Evolutionary conservation across 768 basidiomycete genomes (phyloP), one percentile per base, ranked within the genome.

Genomic region (Tylopilus cervinicoccineus): DNA sequence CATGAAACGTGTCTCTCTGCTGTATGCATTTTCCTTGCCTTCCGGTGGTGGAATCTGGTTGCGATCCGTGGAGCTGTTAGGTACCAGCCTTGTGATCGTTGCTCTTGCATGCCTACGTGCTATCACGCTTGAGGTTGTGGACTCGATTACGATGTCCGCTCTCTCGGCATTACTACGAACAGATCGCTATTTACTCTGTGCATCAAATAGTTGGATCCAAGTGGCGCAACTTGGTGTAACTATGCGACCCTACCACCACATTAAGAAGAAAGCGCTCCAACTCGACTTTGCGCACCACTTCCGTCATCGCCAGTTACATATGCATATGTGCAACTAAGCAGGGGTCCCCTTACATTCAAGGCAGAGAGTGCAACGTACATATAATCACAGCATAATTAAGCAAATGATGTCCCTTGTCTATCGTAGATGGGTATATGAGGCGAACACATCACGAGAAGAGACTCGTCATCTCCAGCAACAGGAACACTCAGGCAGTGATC

Each of bases 401-500:
- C 22, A n/a, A n/a, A n/a, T n/a, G n/a, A n/a, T n/a, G n/a, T 6
- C 17, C 32, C 14, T 20, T 16, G 6, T 41, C 16, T 20, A 33
- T 31, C 22, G 27, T 33, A 17, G 6, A 24, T 28, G 38, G 24
- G 47, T 47, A 59, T 48, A 47, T n/a, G 5, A n/a, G 33, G 28
- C 32, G 14, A 17, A 23, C n/a, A 29, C n/a, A 43, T 14, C 19
- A 20, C 12, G 27, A 34, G 33, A 17, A 43, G 10, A 49, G 36
- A 11, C 6, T 29, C 16, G n/a, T 20, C 26, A 12, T 41, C 47
- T 27, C 20, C 14, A 32, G 26, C 14, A 24, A 17, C 12, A 7
- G 2, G n/a, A 11, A 26, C 7, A 13, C 43, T 45, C 34, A 56
- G 7, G 39, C 49, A 1, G 67, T 63, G 42, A 69, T 54, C 34